Evolutionary conservation across 805 yeast species (phyloP).

Genomic region (Metschnikowia matae): DNA sequence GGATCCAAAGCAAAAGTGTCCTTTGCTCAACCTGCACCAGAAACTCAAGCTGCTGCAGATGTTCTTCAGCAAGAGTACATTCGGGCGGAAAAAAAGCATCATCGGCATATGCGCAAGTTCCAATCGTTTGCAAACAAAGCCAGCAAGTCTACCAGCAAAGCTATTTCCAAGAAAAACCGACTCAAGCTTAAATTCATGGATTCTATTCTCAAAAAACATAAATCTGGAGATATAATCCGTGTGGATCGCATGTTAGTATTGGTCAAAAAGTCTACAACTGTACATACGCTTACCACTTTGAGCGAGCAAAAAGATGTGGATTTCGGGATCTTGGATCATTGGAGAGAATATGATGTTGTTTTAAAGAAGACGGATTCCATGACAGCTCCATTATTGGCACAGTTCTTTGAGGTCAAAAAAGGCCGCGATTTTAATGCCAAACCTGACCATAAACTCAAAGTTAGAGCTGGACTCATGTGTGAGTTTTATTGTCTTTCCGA

Average conservation of each 20-base stretch:
- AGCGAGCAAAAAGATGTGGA: conserved; percentile 50
- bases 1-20: not conserved
- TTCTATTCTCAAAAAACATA: conserved; percentile 18
- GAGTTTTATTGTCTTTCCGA: conserved; percentile 64
- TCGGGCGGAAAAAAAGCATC: conserved; percentile 16
- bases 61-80: conserved; percentile 10
- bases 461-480: conserved; percentile 28
- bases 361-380: conserved; percentile 56
- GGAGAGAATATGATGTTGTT: conserved; percentile 78
- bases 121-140: conserved; percentile 23
- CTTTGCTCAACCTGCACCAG: conserved; percentile 25
- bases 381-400: conserved; percentile 53
- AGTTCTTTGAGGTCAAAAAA: conserved; percentile 52
- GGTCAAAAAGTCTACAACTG: conserved; percentile 40
- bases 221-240: conserved; percentile 59
- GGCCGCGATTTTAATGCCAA: conserved; percentile 21
- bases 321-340: conserved; percentile 59
- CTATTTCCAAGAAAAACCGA: conserved; percentile 12
- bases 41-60: conserved; percentile 10
- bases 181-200: conserved; percentile 20
- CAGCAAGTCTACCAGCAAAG: conserved; percentile 20
- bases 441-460: conserved; percentile 21
- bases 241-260: conserved; percentile 67
- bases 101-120: conserved; percentile 18
- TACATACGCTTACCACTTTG: conserved; percentile 20